These are phyloP conservation scores for Musa beccarii DNA, from an alignment of 176 grass and related monocot genomes.

Conservation along the genomic window DNA sequence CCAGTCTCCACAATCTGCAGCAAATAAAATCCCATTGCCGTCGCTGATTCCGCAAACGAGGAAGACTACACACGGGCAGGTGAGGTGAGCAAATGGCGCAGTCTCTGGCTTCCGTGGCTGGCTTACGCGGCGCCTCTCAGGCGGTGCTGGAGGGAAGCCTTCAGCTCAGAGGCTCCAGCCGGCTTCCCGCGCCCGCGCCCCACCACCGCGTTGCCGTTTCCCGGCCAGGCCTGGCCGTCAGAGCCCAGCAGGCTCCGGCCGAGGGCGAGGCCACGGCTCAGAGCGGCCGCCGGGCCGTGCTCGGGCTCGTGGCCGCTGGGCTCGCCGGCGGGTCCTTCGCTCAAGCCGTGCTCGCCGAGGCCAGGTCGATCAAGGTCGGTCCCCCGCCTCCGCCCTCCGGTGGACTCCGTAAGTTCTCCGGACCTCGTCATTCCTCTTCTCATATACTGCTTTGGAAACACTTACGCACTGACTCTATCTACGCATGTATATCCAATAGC, in stretches of 20 bases:
- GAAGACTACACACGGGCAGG: not conserved
- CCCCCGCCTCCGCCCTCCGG: constrained; percentile 41
- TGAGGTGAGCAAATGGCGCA: constrained; percentile 44
- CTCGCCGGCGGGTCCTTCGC: constrained; percentile 42
- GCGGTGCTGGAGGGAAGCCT: constrained; percentile 35
- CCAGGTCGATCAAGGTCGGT: constrained; percentile 27
- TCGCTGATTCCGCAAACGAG: not conserved
- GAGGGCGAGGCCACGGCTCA: constrained; percentile 31
- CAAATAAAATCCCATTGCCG: not conserved
- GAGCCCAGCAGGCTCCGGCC: constrained; percentile 34
- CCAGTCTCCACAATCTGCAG: not conserved
- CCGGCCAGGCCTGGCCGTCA: constrained; percentile 30
- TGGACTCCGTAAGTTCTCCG: constrained; percentile 59
- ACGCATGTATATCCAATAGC: constrained; percentile 22
- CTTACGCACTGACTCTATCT: not conserved
- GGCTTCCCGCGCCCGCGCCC: not conserved
- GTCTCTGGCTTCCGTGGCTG: constrained; percentile 86
- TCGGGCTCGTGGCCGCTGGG: constrained; percentile 60
- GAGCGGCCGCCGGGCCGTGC: constrained; percentile 49
- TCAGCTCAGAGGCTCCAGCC: constrained; percentile 13
- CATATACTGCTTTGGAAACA: not conserved
- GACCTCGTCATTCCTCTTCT: not conserved
- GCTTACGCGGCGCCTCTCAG: constrained; percentile 45
- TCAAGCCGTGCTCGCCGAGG: constrained; percentile 38
- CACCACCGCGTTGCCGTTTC: not conserved